These are phyloP conservation scores for Alternaria dauci DNA, from an alignment of 2,329 filamentous ascomycete species.

Conservation along the genomic window DNA sequence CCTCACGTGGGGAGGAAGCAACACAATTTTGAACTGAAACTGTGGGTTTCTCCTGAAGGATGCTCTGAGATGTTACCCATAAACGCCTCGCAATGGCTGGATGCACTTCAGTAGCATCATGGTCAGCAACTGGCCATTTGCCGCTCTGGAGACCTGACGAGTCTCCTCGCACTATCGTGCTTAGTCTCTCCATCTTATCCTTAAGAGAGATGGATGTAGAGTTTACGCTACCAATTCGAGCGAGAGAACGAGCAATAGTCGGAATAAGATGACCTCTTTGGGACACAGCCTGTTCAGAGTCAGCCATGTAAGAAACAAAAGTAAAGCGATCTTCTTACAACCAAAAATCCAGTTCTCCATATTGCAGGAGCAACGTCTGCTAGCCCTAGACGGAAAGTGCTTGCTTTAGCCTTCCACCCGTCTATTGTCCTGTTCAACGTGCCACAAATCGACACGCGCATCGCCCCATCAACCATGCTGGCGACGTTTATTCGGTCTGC, in stretches of 20 bases:
- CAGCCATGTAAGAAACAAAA: constrained; percentile 4
- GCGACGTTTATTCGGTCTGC: constrained; percentile 3
- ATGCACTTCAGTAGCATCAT: background rate
- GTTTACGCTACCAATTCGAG: constrained; percentile 13
- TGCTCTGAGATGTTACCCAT: constrained; percentile 18
- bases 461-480: constrained; percentile 45
- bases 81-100: constrained; percentile 8
- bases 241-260: constrained; percentile 49
- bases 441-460: constrained; percentile 49
- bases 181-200: constrained; percentile 23
- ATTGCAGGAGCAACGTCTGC: constrained; percentile 51
- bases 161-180: background rate
- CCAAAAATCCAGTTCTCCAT: constrained; percentile 51
- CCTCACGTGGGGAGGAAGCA: background rate
- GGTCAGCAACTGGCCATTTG: background rate
- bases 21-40: constrained; percentile 14
- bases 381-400: constrained; percentile 45
- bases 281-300: constrained; percentile 37
- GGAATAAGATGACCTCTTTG: constrained; percentile 50
- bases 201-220: constrained; percentile 25
- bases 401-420: constrained; percentile 44
- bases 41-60: background rate
- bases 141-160: background rate
- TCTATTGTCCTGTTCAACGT: constrained; percentile 27
- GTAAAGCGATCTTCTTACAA: constrained; percentile 25